phyloP scores from a whole-genome alignment of 768 basidiomycete genomes.

The Baorangia bicolor region DNA sequence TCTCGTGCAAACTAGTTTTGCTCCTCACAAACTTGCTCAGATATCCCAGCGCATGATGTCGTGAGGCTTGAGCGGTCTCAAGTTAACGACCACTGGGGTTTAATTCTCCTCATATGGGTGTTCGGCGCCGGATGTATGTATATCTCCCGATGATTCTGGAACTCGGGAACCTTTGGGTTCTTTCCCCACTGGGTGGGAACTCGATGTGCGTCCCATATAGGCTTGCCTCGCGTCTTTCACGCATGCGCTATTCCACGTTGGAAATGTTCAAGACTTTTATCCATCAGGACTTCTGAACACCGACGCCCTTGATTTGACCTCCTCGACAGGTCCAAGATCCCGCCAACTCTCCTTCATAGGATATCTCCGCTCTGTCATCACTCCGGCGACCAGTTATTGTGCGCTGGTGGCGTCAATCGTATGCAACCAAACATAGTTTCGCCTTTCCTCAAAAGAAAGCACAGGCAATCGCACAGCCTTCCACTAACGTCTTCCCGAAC shows the following conservation, averaged over 20 bases:
- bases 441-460: constrained; percentile 3
- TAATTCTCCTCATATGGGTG: too few species aligned
- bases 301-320: not conserved
- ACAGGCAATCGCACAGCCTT: not conserved
- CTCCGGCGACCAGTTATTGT: not conserved
- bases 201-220: not conserved
- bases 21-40: too few species aligned
- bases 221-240: not conserved
- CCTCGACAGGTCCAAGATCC: not conserved
- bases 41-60: too few species aligned
- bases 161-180: not conserved
- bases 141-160: not conserved
- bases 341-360: too few species aligned
- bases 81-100: too few species aligned
- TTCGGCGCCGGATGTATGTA: not conserved
- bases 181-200: not conserved
- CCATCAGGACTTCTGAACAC: not conserved
- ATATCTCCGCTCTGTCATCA: not conserved
- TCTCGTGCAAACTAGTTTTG: too few species aligned
- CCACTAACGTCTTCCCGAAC: not conserved
- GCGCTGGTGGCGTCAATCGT: not conserved
- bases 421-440: not conserved
- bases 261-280: not conserved
- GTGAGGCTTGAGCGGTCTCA: too few species aligned
- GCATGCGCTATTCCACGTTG: not conserved